A percentile compares a stretch with the other conserved stretches of the same genome.
These are phyloP conservation scores for Linum tenue DNA, from an alignment of 345 rosid genomes.

Conservation along the genomic window DNA sequence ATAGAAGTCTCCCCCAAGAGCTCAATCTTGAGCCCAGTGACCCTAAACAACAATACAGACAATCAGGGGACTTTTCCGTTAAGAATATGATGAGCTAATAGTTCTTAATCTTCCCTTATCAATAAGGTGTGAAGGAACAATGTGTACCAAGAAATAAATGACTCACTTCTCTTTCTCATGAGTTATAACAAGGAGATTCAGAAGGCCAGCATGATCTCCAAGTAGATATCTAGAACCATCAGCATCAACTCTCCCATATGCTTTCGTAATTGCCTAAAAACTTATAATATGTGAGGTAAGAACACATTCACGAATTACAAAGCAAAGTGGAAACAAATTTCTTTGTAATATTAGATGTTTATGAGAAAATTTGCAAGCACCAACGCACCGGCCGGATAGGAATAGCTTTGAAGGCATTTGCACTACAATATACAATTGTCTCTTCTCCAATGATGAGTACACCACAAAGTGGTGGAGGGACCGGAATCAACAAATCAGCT, in stretches of 20 bases:
- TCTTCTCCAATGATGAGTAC: slow-evolving; percentile 93
- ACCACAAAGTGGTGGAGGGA: slow-evolving; percentile 97
- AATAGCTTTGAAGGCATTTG: slow-evolving; percentile 72
- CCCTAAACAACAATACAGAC: slow-evolving; percentile 39
- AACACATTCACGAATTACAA: neutral
- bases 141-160: neutral
- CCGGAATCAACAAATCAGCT: slow-evolving; percentile 85
- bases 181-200: slow-evolving; percentile 81
- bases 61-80: slow-evolving; percentile 9
- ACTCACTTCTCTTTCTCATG: slow-evolving; percentile 91
- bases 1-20: slow-evolving; percentile 93
- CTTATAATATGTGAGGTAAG: slow-evolving; percentile 11
- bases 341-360: neutral
- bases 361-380: slow-evolving; percentile 6
- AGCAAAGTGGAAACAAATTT: too few species aligned
- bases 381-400: slow-evolving; percentile 70
- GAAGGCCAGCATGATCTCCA: slow-evolving; percentile 85
- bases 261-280: slow-evolving; percentile 69
- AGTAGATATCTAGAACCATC: slow-evolving; percentile 93
- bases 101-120: too few species aligned
- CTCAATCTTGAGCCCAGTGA: slow-evolving; percentile 91
- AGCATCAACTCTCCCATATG: slow-evolving; percentile 91
- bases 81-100: neutral
- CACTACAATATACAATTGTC: slow-evolving; percentile 86
- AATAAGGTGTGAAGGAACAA: neutral